Base-by-base conservation (phyloP, 1,284 basidiomycete genomes). In the Flammula alnicola region DNA sequence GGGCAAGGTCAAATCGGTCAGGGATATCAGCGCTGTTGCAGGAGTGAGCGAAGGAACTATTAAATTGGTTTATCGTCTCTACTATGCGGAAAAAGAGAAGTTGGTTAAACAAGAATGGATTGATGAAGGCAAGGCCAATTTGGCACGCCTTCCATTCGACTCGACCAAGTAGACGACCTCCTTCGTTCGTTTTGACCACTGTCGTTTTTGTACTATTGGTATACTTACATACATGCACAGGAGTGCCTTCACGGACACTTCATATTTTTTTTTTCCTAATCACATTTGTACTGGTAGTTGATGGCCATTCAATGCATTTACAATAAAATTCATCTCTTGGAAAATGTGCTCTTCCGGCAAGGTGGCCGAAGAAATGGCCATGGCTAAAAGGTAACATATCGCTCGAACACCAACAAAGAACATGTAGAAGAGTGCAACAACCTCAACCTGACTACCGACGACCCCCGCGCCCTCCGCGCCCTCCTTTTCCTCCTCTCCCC, bases 21-120 rank as follows among this genome's bases (percentile, higher is more conserved):
- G 87, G 69, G 92, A 96, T 61, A 96, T 99, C 63, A 90, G 90
- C 56, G 73, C 79, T n/a, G 91, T 98, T n/a, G 95, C 94, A 0
- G 93, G 93, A 7, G 95, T 98, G n/a, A 95, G 93, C 64, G 95
- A 98, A 64, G 90, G 93, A 44, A 98, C 96, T 42, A 96, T 98
- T 68, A 94, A 94, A 73, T 73, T 95, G 69, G 88, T 92, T 52
- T 92, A 92, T 65, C 75, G 81, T 54, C 64, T 88, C 58, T 89
- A 91, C 64, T 88, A 81, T 61, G 67, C 69, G 8, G 83, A 85
- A 37, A 84, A 73, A 70, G 83, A 87, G 63, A 86, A 83, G 73
- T 60, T 93, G 69, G 86, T 91, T 48, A 90, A 91, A 72, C 73
- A 87, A 64, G 82, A 91, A 61, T 91, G 90, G 89, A 78, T 92